phyloP scores from a whole-genome alignment of 176 grass and related monocot species.

The Miscanthus lutarioriparius region DNA sequence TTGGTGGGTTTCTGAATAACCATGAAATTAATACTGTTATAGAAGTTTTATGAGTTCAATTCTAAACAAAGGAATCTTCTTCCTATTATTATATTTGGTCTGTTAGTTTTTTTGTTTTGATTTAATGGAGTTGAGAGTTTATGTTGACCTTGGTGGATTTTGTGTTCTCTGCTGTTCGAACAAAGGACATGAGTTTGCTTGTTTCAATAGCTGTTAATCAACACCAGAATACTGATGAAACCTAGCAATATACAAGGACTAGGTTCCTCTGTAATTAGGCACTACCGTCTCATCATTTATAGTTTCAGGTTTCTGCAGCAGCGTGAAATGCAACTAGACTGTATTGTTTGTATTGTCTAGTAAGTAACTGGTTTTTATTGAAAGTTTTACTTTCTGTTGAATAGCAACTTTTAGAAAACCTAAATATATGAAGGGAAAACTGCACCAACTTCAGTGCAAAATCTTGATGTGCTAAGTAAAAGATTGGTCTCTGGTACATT shows the following conservation, averaged over 20 bases:
- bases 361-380: not conserved
- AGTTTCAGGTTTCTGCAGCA: not conserved
- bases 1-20: not conserved
- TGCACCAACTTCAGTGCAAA: not conserved
- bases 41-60: not conserved
- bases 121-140: conserved; percentile 14
- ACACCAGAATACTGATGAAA: conserved; percentile 2
- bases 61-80: not conserved
- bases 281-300: not conserved
- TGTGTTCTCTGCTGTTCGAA: conserved; percentile 7
- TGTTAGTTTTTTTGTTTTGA: not conserved
- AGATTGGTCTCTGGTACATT: conserved; percentile 1
- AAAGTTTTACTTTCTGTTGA: not conserved
- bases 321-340: not conserved
- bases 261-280: not conserved
- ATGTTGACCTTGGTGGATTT: not conserved
- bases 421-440: not conserved
- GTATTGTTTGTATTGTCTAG: not conserved
- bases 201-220: not conserved
- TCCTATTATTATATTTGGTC: conserved; percentile 17
- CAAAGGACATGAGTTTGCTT: not conserved
- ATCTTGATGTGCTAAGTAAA: not conserved
- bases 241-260: conserved; percentile 15
- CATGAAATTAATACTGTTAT: not conserved
- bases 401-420: not conserved